These are phyloP conservation scores for Phialophora verrucosa DNA, from an alignment of 2,329 filamentous ascomycete species.

Conservation along the genomic window DNA sequence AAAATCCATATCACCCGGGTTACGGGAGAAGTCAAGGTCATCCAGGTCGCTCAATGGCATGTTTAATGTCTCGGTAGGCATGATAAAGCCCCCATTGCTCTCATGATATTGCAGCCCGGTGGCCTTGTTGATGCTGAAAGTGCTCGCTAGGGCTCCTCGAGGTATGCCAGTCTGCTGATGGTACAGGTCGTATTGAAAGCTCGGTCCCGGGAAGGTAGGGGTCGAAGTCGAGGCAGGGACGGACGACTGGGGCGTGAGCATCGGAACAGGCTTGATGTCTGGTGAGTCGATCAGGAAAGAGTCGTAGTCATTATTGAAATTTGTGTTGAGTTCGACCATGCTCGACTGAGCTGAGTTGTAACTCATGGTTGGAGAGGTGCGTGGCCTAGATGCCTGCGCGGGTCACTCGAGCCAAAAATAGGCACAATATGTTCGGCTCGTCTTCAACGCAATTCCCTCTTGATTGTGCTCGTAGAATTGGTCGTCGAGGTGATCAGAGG, in stretches of 20 bases:
- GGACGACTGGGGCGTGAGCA: slow-evolving; percentile 47
- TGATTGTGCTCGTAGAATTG: not conserved
- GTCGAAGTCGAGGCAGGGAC: slow-evolving; percentile 47
- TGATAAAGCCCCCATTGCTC: slow-evolving; percentile 51
- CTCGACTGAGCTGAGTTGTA: slow-evolving; percentile 22
- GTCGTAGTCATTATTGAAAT: slow-evolving; percentile 54
- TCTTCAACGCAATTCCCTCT: not conserved
- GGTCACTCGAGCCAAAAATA: slow-evolving; percentile 31
- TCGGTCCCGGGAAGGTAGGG: slow-evolving; percentile 75
- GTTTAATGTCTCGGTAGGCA: slow-evolving; percentile 43
- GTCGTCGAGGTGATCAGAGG: not conserved
- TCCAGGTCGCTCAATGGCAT: slow-evolving; percentile 55
- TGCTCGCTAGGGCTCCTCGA: slow-evolving; percentile 78
- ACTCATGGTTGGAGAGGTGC: slow-evolving; percentile 25
- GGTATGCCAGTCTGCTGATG: slow-evolving; percentile 94
- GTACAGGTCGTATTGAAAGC: slow-evolving; percentile 93
- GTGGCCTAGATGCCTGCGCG: slow-evolving; percentile 29
- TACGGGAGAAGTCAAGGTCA: slow-evolving; percentile 63
- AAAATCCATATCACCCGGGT: slow-evolving; percentile 71
- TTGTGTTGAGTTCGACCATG: slow-evolving; percentile 42
- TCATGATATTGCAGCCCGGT: slow-evolving; percentile 49
- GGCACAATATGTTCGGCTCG: slow-evolving; percentile 12
- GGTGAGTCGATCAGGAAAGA: slow-evolving; percentile 52
- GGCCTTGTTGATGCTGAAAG: slow-evolving; percentile 75
- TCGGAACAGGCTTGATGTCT: slow-evolving; percentile 45